Evolutionary conservation across 2,329 filamentous ascomycete species (phyloP).

Genomic region (Ophiosphaerella narmari): DNA sequence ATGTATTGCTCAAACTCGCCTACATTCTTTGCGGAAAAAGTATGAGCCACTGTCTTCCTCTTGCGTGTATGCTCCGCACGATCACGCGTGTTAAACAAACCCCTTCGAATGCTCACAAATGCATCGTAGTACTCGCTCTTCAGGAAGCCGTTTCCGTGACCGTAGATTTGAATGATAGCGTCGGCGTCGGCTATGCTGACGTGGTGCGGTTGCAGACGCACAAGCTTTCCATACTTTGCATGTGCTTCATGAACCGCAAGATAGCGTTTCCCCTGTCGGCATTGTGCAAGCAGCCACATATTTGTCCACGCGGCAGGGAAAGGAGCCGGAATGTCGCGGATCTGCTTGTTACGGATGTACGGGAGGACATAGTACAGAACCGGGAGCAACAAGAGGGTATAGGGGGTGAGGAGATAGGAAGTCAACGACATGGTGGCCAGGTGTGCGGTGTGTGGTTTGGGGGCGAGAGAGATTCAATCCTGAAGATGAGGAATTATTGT

Average conservation of each 20-base stretch:
- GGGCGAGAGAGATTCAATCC: not conserved
- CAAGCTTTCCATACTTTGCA: constrained; percentile 75
- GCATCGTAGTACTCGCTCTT: constrained; percentile 83
- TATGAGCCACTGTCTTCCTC: constrained; percentile 85
- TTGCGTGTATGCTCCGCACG: constrained; percentile 83
- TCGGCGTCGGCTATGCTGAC: constrained; percentile 78
- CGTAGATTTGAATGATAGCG: constrained; percentile 79
- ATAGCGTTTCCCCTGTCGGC: constrained; percentile 63
- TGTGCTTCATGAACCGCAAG: constrained; percentile 72
- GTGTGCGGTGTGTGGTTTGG: not conserved
- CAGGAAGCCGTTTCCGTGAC: constrained; percentile 59
- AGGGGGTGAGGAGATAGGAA: constrained; percentile 51
- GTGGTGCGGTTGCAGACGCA: constrained; percentile 84
- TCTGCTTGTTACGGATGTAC: constrained; percentile 64
- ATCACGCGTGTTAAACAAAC: constrained; percentile 88
- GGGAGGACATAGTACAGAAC: constrained; percentile 63
- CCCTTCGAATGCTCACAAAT: constrained; percentile 83
- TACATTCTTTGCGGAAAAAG: constrained; percentile 81
- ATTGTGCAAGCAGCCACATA: constrained; percentile 73
- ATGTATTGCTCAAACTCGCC: constrained; percentile 89
- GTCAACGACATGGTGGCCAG: constrained; percentile 35
- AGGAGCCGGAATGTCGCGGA: constrained; percentile 62
- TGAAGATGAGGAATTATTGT: not conserved
- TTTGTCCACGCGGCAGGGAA: constrained; percentile 72
- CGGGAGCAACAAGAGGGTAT: constrained; percentile 55